Base-by-base conservation (phyloP, 2,329 filamentous ascomycete genomes). In the Diaporthe citrichinensis region DNA sequence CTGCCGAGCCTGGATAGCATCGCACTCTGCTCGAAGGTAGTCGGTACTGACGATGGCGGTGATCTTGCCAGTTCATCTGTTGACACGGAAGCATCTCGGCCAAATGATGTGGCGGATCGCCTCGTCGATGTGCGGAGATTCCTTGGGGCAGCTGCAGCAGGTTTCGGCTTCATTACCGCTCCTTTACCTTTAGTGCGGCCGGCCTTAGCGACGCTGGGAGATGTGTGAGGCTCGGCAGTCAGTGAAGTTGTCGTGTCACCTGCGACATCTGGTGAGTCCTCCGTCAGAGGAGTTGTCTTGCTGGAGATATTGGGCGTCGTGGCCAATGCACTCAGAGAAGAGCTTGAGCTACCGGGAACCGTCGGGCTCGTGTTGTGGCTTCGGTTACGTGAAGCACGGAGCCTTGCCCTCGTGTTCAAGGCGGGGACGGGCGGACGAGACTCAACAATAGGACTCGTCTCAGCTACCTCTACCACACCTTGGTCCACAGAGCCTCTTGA, bases 21-120 rank as follows among this genome's bases (percentile, higher is more conserved):
- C n/a, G 84, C 77, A 65, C 84, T 86, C 53, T 83, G 84, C 67
- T 87, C 84, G 61, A 86, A 79, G 3, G 83, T 81, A 10, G 46
- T 39, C 1, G 82, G 81, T 1, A 80, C 81, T 15, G 81, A 80
- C 14, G 81, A 81, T 9, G 82, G 78, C 1, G 85, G 82, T 0
- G 88, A 87, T 20, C 80, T 80, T 9, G 86, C 84, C 17, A 90
- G 79, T 76, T 90, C 88, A 78, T 90, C 88, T 0, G 87, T 85
- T 17, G 88, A 90, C 20, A 85, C 81, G 0, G 85, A 87, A 39
- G 83, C 84, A n/a, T 65, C 39, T 14, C 69, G 59, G 10, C 69
- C 31, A 23, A 75, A 75, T 4, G 78, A 80, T 58, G 78, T 76
- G 61, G 79, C 72, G 15, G 57, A 69, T 17, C 82, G 76, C 23